A percentile compares a stretch with the other conserved stretches of the same genome.
Conservation (phyloP, 495 filamentous ascomycete species). For the Chlorociboria aeruginascens region DNA sequence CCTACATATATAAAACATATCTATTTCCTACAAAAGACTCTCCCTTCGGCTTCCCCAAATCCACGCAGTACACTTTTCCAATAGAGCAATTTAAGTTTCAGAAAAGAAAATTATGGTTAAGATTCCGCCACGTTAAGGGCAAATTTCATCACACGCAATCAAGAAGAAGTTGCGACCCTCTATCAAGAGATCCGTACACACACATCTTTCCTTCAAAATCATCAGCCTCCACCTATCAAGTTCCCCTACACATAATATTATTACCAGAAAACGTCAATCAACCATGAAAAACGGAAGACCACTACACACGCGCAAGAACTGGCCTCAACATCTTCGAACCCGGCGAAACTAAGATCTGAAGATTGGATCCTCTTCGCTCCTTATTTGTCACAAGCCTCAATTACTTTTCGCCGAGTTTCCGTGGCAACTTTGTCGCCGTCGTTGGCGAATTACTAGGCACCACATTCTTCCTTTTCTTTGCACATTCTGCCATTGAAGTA, state of each 20-base stretch:
- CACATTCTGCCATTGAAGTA: conserved; percentile 28
- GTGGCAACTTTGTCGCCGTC: conserved; percentile 12
- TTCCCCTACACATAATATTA: not conserved
- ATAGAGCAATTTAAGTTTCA: too few relatives aligned
- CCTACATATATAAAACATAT: too few relatives aligned
- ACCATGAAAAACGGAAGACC: not conserved
- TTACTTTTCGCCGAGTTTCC: not conserved
- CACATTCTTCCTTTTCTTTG: conserved; percentile 12
- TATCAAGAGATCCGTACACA: too few relatives aligned
- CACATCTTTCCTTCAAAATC: not conserved
- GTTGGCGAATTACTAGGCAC: conserved; percentile 17
- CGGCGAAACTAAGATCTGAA: not conserved
- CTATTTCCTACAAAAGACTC: too few relatives aligned
- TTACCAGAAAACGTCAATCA: not conserved
- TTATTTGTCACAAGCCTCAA: conserved; percentile 7
- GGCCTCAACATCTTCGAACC: conserved; percentile 9
- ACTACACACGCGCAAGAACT: conserved; percentile 1
- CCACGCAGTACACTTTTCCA: too few relatives aligned
- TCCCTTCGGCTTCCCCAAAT: too few relatives aligned
- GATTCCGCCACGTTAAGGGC: too few relatives aligned
- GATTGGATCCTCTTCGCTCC: conserved; percentile 7
- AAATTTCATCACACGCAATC: too few relatives aligned
- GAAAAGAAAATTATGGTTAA: too few relatives aligned
- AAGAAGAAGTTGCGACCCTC: too few relatives aligned
- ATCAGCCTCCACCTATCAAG: not conserved